phyloP scores from a whole-genome alignment of 78 protist species.

The Dictyostelium intermedium region DNA sequence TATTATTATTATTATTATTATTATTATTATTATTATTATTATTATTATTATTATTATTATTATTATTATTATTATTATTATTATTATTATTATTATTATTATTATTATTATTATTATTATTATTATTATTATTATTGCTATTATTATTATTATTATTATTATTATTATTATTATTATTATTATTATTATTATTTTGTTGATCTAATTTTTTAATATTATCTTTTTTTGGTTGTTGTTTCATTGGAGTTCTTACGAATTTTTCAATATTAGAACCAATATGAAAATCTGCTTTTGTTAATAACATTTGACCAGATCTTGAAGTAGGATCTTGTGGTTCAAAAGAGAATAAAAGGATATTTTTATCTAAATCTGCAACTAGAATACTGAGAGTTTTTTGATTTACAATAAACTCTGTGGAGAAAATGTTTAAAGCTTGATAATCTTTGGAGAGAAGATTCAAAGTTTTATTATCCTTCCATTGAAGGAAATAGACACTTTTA shows the following conservation, averaged over 20 bases:
- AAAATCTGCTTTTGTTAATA: conserved; percentile 48
- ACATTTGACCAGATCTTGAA: conserved; percentile 37
- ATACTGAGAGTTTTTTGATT: conserved; percentile 30
- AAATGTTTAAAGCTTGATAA: conserved; percentile 20
- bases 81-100: too few relatives aligned
- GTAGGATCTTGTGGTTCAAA: conserved; percentile 69
- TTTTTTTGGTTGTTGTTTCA: not conserved
- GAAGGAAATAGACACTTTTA: conserved; percentile 66
- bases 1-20: not conserved
- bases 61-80: not conserved
- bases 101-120: too few relatives aligned
- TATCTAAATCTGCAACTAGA: conserved; percentile 46
- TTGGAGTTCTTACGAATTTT: conserved; percentile 50
- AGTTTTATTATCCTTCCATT: conserved; percentile 64
- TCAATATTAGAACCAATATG: conserved; percentile 55
- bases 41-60: not conserved
- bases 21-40: not conserved
- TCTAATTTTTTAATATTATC: too few relatives aligned
- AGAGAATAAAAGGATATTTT: conserved; percentile 36
- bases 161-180: not conserved
- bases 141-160: not conserved
- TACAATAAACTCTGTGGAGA: conserved; percentile 59
- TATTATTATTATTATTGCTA: not conserved
- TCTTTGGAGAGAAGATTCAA: conserved; percentile 60
- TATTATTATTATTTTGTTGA: not conserved